phyloP scores from a whole-genome alignment of 345 rosid species.

The Pistacia integerrima region DNA sequence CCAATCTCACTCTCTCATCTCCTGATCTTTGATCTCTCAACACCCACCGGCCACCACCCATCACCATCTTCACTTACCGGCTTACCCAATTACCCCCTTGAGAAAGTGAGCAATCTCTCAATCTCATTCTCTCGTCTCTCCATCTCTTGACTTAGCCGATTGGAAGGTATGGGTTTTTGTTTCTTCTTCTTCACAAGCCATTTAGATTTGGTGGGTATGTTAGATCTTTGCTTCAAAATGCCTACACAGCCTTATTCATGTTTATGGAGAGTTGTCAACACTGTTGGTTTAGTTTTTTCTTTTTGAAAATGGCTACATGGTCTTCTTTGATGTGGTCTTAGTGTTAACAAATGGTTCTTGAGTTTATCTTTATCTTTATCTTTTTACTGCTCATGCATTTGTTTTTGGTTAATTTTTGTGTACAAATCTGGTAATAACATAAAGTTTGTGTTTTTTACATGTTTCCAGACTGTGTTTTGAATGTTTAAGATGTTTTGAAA shows the following conservation, averaged over 20 bases:
- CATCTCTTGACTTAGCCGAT: no score
- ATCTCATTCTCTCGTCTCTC: no score
- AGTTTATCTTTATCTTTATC: neutral
- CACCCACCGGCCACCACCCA: no score
- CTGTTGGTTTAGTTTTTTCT: neutral
- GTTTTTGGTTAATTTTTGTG: neutral
- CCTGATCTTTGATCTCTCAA: no score
- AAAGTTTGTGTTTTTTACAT: neutral
- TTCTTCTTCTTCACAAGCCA: conserved; percentile 27
- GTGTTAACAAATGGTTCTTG: neutral
- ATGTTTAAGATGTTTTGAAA: neutral
- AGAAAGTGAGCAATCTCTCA: no score
- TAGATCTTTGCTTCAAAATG: conserved; percentile 4
- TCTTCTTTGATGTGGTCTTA: neutral
- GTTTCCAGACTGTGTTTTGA: conserved; percentile 1
- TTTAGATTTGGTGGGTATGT: conserved; percentile 35
- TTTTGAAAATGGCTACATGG: neutral
- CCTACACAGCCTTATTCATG: neutral
- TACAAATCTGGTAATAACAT: neutral
- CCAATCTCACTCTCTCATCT: no score
- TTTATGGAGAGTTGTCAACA: neutral
- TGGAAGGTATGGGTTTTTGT: neutral
- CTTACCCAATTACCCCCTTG: no score
- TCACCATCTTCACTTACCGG: no score
- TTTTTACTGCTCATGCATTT: neutral